Evolutionary conservation across 139 green algal genomes (phyloP), one percentile per base, ranked within the genome.

Genomic region (Coelastrella sp.): DNA sequence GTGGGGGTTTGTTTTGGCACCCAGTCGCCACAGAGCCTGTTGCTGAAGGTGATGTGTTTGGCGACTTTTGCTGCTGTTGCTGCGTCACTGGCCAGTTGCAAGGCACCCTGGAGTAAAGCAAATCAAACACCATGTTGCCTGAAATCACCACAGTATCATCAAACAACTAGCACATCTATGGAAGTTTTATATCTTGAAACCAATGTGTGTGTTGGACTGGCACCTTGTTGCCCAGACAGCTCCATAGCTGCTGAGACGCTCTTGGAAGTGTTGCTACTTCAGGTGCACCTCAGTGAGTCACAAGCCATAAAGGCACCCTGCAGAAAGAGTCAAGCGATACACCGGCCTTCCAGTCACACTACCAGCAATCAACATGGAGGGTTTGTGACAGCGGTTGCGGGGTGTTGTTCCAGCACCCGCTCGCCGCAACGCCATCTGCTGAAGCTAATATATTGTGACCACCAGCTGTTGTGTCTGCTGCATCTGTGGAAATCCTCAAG

Each of bases 81-180:
- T 47, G 94, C 92, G 17, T 91, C 82, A 11, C 85, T 22, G 1
- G 93, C 95, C 73, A 98, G 92, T 16, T 19, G 23, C 64, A 97
- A 80, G 4, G 96, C 94, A 6, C 94, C 94, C 88, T 96, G 86
- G 73, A 80, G 10, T n/a, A 13, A 74, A 71, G 61, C 61, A 71
- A 19, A 19, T 10, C 61, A 19, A 71, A 71, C 61, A 71, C 61
- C 11, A 47, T 47, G 32, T 47, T 47, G 32, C 32, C 32, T 47
- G 32, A 47, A 47, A 47, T 47, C 32, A 47, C 32, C 32, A 47
- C 32, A 47, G 32, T 47, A 47, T 47, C 1, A 47, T 47, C 32
- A 2, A 47, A 47, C 32, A 47, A 47, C 32, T 47, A 47, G 32
- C 32, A 47, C 32, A 47, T 47, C 32, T 47, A 47, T 47, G 32